Evolutionary conservation across 2,329 filamentous ascomycete species (phyloP).

Genomic region (Coleophoma cylindrospora): DNA sequence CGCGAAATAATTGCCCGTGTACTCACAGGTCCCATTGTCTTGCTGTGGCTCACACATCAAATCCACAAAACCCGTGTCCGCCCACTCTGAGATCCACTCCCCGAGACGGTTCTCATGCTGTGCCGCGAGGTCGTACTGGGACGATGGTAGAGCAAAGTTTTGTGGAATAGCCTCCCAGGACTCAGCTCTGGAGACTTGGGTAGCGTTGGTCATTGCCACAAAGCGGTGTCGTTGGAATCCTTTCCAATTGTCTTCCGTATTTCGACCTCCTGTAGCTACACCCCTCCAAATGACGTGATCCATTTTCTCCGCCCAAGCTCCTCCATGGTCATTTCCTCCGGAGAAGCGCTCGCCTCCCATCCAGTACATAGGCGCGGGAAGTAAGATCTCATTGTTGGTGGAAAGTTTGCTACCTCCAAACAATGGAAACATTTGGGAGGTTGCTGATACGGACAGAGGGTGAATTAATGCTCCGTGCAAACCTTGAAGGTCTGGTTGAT

Average conservation of each 20-base stretch:
- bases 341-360: conserved; percentile 54
- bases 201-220: conserved; percentile 48
- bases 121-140: conserved; percentile 38
- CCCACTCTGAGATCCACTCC: conserved; percentile 23
- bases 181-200: conserved; percentile 24
- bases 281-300: conserved; percentile 58
- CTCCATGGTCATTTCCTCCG: conserved; percentile 50
- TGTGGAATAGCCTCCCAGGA: conserved; percentile 29
- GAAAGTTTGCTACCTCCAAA: conserved; percentile 58
- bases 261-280: conserved; percentile 55
- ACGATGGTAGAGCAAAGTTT: conserved; percentile 49
- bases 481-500: conserved; percentile 50
- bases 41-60: conserved; percentile 39
- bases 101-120: conserved; percentile 37
- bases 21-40: conserved; percentile 38
- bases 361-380: conserved; percentile 62
- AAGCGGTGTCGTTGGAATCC: conserved; percentile 54
- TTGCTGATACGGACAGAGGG: conserved; percentile 44
- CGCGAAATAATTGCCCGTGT: conserved; percentile 34
- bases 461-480: conserved; percentile 49
- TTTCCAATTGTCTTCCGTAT: conserved; percentile 41
- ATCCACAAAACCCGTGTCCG: conserved; percentile 31
- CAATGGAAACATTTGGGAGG: conserved; percentile 50
- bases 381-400: conserved; percentile 59
- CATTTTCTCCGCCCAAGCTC: conserved; percentile 51